Evolutionary conservation across 441 rosid genomes (phyloP).

Genomic region (Melastoma candidum): DNA sequence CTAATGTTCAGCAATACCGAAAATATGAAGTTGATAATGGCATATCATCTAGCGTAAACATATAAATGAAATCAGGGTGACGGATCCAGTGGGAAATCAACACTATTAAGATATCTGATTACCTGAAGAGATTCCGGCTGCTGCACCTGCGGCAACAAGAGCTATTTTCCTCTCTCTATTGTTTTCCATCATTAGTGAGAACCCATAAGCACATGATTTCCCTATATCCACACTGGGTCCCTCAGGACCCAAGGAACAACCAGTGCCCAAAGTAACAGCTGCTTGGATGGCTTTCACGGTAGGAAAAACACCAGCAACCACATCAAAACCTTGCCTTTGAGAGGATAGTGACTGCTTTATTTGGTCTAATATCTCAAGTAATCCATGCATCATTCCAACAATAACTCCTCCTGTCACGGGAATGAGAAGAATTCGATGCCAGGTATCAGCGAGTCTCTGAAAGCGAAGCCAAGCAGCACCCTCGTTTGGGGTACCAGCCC

Average conservation of each 20-base stretch:
- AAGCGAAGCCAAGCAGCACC: slow-evolving; percentile 96
- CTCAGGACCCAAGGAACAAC: slow-evolving; percentile 94
- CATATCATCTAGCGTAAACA: too few relatives aligned
- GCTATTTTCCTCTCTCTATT: slow-evolving; percentile 91
- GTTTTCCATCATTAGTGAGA: slow-evolving; percentile 88
- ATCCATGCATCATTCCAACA: slow-evolving; percentile 96
- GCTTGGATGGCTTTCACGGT: slow-evolving; percentile 87
- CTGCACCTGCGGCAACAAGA: slow-evolving; percentile 97
- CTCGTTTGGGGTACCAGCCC: slow-evolving; percentile 96
- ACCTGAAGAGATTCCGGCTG: slow-evolving; percentile 97
- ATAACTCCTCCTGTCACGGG: slow-evolving; percentile 93
- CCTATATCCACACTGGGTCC: slow-evolving; percentile 98
- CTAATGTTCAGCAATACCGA: too few relatives aligned
- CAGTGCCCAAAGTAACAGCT: slow-evolving; percentile 89
- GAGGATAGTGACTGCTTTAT: slow-evolving; percentile 62
- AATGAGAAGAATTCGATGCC: slow-evolving; percentile 90
- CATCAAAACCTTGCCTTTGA: slow-evolving; percentile 60
- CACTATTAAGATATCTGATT: slow-evolving; percentile 1
- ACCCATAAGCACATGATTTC: slow-evolving; percentile 84
- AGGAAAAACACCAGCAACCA: slow-evolving; percentile 78
- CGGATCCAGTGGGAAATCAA: too few relatives aligned
- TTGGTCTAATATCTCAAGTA: slow-evolving; percentile 78
- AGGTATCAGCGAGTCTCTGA: slow-evolving; percentile 76
- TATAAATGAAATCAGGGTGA: background rate
- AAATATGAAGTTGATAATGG: too few relatives aligned